phyloP scores from a whole-genome alignment of 1,139 yeast species.

The Suhomyces anneliseae region DNA sequence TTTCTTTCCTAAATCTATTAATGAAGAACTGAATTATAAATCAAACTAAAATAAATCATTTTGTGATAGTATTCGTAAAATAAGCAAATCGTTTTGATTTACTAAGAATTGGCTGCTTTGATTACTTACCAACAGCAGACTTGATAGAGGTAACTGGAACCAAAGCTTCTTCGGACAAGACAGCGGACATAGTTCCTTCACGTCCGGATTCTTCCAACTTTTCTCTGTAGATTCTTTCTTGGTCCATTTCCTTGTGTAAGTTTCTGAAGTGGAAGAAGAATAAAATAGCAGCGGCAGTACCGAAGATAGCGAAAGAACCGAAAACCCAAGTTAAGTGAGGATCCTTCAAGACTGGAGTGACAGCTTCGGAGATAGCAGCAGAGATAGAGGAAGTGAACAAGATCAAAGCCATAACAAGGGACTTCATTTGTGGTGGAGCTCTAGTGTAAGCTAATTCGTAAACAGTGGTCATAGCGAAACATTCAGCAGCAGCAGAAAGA shows the following conservation, averaged over 20 bases:
- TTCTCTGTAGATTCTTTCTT: constrained; percentile 36
- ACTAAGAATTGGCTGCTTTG: too few relatives aligned
- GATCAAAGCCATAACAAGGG: constrained; percentile 67
- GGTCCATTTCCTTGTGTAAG: constrained; percentile 52
- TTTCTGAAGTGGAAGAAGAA: constrained; percentile 53
- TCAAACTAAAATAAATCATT: not conserved
- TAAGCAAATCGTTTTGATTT: too few relatives aligned
- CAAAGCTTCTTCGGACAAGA: constrained; percentile 14
- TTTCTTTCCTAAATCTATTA: not conserved
- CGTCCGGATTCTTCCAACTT: constrained; percentile 6
- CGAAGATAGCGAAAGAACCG: constrained; percentile 50
- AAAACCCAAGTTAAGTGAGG: constrained; percentile 59
- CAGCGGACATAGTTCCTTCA: too few relatives aligned
- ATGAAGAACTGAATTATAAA: not conserved
- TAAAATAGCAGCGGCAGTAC: constrained; percentile 39
- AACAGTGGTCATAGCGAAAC: constrained; percentile 67
- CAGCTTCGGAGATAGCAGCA: constrained; percentile 58
- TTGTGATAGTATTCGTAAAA: not conserved
- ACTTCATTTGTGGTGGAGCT: constrained; percentile 67
- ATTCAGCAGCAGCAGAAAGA: constrained; percentile 64
- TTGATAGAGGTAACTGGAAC: constrained; percentile 24
- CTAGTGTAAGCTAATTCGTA: constrained; percentile 71
- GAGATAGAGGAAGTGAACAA: constrained; percentile 59
- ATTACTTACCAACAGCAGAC: constrained; percentile 21
- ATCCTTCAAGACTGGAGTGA: constrained; percentile 53